phyloP scores from a whole-genome alignment of 23 red algal genomes.

The Gracilaria domingensis region DNA sequence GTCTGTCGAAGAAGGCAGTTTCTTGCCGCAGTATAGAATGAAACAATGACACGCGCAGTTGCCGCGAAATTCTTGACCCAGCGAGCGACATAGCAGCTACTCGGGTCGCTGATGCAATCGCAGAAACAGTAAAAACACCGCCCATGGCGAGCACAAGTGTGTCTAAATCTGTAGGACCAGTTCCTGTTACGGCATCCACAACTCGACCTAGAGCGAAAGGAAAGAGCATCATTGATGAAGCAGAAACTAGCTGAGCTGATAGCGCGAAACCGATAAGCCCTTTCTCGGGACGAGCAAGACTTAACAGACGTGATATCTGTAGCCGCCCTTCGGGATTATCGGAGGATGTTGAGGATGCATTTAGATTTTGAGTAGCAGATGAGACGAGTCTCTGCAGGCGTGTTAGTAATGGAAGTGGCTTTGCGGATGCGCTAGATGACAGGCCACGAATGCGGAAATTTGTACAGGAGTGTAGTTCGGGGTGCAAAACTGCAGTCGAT shows the following conservation, averaged over 20 bases:
- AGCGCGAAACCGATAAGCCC: slow-evolving; percentile 77
- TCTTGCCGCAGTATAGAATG: slow-evolving; percentile 88
- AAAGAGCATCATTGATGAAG: slow-evolving; percentile 89
- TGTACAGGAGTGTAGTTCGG: not conserved
- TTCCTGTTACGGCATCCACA: slow-evolving; percentile 81
- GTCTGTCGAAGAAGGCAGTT: slow-evolving; percentile 91
- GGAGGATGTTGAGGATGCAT: slow-evolving; percentile 16
- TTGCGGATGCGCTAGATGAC: slow-evolving; percentile 27
- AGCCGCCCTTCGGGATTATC: slow-evolving; percentile 39
- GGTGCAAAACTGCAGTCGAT: not conserved
- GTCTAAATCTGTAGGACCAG: slow-evolving; percentile 61
- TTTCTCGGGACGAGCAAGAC: slow-evolving; percentile 68
- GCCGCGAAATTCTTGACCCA: slow-evolving; percentile 87
- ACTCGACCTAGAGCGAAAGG: slow-evolving; percentile 89
- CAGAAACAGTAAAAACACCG: slow-evolving; percentile 84
- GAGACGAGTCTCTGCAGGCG: slow-evolving; percentile 31
- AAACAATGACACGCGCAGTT: slow-evolving; percentile 87
- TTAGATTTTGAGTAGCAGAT: not conserved
- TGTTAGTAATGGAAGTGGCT: slow-evolving; percentile 20
- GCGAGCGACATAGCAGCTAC: slow-evolving; percentile 85
- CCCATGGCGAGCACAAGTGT: slow-evolving; percentile 73
- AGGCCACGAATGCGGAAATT: not conserved
- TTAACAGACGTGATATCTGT: slow-evolving; percentile 51
- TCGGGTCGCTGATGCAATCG: slow-evolving; percentile 78
- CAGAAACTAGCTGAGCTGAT: slow-evolving; percentile 85